Evolutionary conservation across 768 basidiomycete genomes (phyloP), one percentile per base, ranked within the genome.

Genomic region (Suillus brevipes): DNA sequence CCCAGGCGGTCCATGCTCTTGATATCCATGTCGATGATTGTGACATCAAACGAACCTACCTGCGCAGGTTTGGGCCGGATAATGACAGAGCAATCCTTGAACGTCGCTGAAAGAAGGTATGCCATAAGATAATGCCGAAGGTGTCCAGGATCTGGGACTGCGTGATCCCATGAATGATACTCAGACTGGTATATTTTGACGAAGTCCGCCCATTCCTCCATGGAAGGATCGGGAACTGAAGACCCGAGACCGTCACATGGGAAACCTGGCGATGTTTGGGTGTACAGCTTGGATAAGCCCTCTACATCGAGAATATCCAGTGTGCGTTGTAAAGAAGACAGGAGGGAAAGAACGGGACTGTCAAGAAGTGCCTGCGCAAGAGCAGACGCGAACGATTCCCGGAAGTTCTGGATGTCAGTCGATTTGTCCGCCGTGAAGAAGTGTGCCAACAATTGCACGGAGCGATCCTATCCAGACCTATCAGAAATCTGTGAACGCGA

Each of bases 71-170:
- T 58, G 57, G 70, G 66, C 25, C 81, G 78, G 43, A 89, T 66
- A 62, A 91, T 85, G 61, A 91, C 64, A 0, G 96, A 97, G 78
- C 97, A 99, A 75, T 99, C 97, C 75, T 99, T 99, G 84, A 99
- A 95, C 7, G 92, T 92, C 31, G 94, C 94, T 6, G 94, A 94
- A 60, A 98, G 88, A 25, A 95, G 79, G 75, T 93, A 93, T 9
- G 92, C 89, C 56, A 92, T 78, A 49, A 88, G 72, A 68, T 90
- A 85, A 69, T 90, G 85, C 47, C 85, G 84, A 58, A 92, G 76
- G 65, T 87, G 73, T 28, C 78, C 74, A 28, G 80, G 74, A 43
- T 71, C 70, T 34, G 81, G 83, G 25, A 75, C 72, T 34, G 71
- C 69, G 65, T 85, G 78, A 70, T 81, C 75, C 62, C 77, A 65